Evolutionary conservation across 208 protist genomes (phyloP).

Genomic region (Crithidia acanthocephali): DNA sequence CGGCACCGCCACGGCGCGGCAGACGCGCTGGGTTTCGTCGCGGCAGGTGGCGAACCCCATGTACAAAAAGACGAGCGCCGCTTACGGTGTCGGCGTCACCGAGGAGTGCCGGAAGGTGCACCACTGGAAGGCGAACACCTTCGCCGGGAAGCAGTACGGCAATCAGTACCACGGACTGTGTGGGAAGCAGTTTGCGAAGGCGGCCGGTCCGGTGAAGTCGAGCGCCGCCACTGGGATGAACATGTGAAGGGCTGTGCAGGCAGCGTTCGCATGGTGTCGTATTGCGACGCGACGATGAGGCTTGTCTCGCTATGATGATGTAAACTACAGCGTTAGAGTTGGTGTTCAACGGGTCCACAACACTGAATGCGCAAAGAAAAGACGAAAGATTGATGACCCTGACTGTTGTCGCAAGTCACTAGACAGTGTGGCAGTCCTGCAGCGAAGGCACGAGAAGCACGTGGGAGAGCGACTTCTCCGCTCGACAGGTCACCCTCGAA

Average conservation of each 20-base stretch:
- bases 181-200: conserved; percentile 67
- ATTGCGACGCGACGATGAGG: no score
- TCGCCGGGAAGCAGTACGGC: conserved; percentile 75
- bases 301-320: no score
- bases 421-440: no score
- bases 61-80: conserved; percentile 76
- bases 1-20: conserved; percentile 29
- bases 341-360: no score
- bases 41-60: conserved; percentile 58
- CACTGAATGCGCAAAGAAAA: no score
- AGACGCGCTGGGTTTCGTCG: conserved; percentile 37
- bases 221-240: conserved; percentile 78
- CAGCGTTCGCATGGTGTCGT: no score
- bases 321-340: neutral
- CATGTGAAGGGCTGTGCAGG: no score
- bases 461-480: no score
- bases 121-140: conserved; percentile 69
- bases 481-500: no score
- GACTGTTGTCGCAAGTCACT: no score
- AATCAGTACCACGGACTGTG: conserved; percentile 72
- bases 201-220: conserved; percentile 38
- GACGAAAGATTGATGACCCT: no score
- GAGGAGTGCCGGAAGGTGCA: conserved; percentile 70
- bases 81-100: conserved; percentile 67
- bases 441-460: no score